Evolutionary conservation across 2,329 filamentous ascomycete genomes (phyloP).

Genomic region (Colletotrichum tanaceti): DNA sequence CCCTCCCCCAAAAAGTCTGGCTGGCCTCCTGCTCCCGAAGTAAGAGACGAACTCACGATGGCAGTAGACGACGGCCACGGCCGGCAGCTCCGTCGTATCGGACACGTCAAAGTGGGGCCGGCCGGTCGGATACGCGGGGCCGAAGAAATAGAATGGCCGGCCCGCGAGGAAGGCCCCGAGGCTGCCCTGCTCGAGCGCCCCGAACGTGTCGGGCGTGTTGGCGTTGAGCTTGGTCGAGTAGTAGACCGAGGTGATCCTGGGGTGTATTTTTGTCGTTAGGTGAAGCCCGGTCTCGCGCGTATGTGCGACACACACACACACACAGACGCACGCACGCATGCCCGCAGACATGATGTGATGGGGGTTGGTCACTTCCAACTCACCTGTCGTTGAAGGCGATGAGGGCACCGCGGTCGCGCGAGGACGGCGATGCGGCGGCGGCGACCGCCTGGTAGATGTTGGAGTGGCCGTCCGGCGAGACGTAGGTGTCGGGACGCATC

Average conservation of each 20-base stretch:
- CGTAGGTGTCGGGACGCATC: conserved; percentile 65
- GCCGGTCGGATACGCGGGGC: conserved; percentile 55
- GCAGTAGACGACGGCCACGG: conserved; percentile 60
- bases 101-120: conserved; percentile 52
- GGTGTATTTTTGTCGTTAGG: no score
- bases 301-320: no score
- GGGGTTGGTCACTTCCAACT: no score
- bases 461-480: conserved; percentile 64
- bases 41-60: conserved; percentile 50
- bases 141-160: conserved; percentile 66
- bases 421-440: conserved; percentile 56
- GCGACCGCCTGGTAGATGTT: conserved; percentile 66
- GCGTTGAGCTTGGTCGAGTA: conserved; percentile 66
- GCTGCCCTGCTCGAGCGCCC: conserved; percentile 60
- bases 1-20: no score
- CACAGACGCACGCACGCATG: no score
- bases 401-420: conserved; percentile 59
- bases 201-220: conserved; percentile 66
- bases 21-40: not conserved
- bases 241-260: conserved; percentile 59
- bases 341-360: no score
- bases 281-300: no score
- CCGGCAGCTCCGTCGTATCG: conserved; percentile 53
- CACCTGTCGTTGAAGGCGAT: conserved; percentile 61
- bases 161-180: conserved; percentile 64